phyloP scores from a whole-genome alignment of 164 flowering plant genomes.

The Vitis riparia region DNA sequence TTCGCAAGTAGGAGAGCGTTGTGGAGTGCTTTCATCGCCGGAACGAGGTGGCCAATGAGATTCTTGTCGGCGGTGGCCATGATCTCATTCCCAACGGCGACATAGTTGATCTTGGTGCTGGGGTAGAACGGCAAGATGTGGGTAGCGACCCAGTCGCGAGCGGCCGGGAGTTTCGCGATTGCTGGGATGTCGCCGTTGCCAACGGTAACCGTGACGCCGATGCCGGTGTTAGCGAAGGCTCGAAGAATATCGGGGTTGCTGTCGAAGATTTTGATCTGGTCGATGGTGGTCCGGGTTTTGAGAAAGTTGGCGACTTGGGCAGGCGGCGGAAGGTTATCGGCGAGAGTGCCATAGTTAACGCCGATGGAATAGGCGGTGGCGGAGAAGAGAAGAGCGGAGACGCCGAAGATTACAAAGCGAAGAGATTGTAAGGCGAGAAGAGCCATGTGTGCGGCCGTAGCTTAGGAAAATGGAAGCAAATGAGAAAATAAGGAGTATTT shows the following conservation, averaged over 20 bases:
- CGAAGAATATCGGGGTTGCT: slow-evolving; percentile 62
- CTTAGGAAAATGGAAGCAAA: no score
- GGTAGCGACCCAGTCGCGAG: slow-evolving; percentile 51
- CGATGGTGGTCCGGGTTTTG: slow-evolving; percentile 50
- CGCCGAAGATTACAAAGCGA: slow-evolving; percentile 11
- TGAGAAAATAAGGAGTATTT: no score
- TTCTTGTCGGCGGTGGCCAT: slow-evolving; percentile 34
- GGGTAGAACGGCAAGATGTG: slow-evolving; percentile 66
- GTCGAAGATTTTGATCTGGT: slow-evolving; percentile 71
- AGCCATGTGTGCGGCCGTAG: no score
- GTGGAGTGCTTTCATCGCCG: slow-evolving; percentile 68
- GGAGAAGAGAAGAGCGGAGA: slow-evolving; percentile 22
- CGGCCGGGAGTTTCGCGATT: slow-evolving; percentile 32
- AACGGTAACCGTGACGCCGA: slow-evolving; percentile 58
- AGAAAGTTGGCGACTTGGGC: slow-evolving; percentile 64
- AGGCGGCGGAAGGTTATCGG: slow-evolving; percentile 80
- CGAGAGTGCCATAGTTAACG: slow-evolving; percentile 85
- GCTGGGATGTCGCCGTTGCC: slow-evolving; percentile 61
- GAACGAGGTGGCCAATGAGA: slow-evolving; percentile 45
- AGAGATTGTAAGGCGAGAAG: slow-evolving; percentile 10
- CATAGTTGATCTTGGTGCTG: slow-evolving; percentile 41
- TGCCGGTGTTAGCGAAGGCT: slow-evolving; percentile 69
- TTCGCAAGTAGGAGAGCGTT: slow-evolving; percentile 49
- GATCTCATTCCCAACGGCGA: slow-evolving; percentile 72
- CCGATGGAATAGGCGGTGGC: slow-evolving; percentile 49